Percentiles rank a stretch among this genome's conserved stretches.
phyloP scores from a whole-genome alignment of 1,284 basidiomycete genomes.

The Rhodotorula sp. region DNA sequence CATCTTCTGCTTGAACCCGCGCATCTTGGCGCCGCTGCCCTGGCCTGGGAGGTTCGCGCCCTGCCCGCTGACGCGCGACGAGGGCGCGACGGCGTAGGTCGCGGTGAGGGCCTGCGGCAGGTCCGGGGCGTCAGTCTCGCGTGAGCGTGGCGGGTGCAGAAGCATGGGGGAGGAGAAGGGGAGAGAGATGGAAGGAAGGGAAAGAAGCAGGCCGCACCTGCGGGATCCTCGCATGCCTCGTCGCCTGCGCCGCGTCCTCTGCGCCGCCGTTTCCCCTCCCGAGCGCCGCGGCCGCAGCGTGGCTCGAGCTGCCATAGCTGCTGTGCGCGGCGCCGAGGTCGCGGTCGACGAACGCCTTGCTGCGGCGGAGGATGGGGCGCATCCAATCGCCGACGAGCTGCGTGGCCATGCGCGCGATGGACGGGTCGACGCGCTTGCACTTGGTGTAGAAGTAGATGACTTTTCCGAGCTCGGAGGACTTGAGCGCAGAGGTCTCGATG shows the following conservation, averaged over 20 bases:
- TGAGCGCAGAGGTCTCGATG: conserved; percentile 87
- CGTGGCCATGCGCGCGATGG: conserved; percentile 77
- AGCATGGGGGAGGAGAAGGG: too few species aligned
- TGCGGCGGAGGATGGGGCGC: conserved; percentile 90
- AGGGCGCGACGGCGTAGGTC: conserved; percentile 34
- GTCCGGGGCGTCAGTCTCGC: background rate
- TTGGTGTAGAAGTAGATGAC: conserved; percentile 95
- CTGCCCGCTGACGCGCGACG: background rate
- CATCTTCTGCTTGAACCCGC: conserved; percentile 40
- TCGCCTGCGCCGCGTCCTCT: conserved; percentile 8
- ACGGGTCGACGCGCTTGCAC: conserved; percentile 80
- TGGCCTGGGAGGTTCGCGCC: conserved; percentile 12
- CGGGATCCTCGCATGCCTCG: conserved; percentile 39
- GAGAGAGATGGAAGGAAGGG: background rate
- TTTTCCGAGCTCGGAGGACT: conserved; percentile 87
- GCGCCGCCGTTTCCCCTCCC: background rate
- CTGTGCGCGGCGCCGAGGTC: conserved; percentile 4
- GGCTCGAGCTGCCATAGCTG: background rate
- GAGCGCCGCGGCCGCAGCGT: conserved; percentile 4
- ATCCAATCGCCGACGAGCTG: conserved; percentile 82
- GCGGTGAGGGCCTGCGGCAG: conserved; percentile 35
- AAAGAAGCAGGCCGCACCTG: conserved; percentile 27
- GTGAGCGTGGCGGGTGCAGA: too few species aligned
- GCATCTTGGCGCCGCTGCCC: conserved; percentile 36
- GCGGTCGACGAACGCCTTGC: conserved; percentile 77